These are phyloP conservation scores for Podospora sp. DNA, from an alignment of 495 filamentous ascomycete genomes.

Conservation along the genomic window DNA sequence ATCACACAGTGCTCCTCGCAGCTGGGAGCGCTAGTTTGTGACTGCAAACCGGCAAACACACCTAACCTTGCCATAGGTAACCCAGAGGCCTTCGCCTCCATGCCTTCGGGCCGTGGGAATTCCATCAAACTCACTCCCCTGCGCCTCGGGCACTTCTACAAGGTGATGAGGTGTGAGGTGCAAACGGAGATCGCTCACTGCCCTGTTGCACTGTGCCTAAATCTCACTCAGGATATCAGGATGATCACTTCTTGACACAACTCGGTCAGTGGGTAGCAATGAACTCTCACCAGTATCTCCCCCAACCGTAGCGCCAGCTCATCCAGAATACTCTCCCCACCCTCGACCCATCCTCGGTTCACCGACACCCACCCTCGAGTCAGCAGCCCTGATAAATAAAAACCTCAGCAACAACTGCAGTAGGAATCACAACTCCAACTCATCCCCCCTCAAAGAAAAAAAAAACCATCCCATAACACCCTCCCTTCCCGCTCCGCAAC, in stretches of 20 bases:
- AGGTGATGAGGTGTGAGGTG: too few species aligned
- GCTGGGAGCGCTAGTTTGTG: neutral
- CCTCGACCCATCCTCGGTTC: neutral
- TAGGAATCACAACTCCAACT: neutral
- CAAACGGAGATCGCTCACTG: too few species aligned
- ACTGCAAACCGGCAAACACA: neutral
- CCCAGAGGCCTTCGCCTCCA: neutral
- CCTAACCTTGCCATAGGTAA: neutral
- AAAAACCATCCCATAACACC: neutral
- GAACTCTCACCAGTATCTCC: too few species aligned
- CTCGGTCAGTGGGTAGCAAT: neutral
- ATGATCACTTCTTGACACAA: neutral
- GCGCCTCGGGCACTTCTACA: neutral
- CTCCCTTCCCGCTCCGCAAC: neutral
- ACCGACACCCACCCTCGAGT: neutral
- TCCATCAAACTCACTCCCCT: neutral
- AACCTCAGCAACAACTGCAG: neutral
- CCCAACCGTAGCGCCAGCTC: too few species aligned
- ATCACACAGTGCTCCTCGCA: neutral
- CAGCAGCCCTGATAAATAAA: too few species aligned
- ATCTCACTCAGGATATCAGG: too few species aligned
- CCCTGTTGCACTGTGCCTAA: too few species aligned
- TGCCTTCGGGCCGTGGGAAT: neutral
- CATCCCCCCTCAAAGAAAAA: neutral
- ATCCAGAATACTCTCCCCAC: neutral